Evolutionary conservation across 2,329 filamentous ascomycete species (phyloP), one percentile per base, ranked within the genome.

Genomic region (Trichophaea hybrida): DNA sequence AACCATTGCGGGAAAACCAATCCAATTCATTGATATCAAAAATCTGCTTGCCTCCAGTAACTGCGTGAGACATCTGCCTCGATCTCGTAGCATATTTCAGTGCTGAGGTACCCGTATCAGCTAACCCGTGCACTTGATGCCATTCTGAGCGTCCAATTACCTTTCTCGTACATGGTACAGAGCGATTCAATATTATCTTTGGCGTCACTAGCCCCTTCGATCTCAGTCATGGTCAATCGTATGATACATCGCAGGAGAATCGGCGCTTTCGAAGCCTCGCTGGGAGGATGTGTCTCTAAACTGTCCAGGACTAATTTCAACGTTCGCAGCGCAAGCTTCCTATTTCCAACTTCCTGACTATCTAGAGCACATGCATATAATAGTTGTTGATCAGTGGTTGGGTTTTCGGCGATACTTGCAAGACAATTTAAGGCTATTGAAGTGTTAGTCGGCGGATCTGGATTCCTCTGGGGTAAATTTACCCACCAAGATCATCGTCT

Each of bases 1-100:
- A 94, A 1, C 85, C 78, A 64, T 86, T 91, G 63, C 83, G 83
- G 40, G 83, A 84, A 69, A 94, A 90, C 88, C 88, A 94, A 65
- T 90, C 79, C 2, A 94, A 75, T 67, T 95, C 88, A 2, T 75
- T 70, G 0, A 77, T 60, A 0, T 77, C 79, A 68, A 89, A 88
- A 1, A 77, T 15, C 8, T n/a, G n/a, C n/a, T 5, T 40, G 33
- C 31, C 32, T 15, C 48, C 48, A 6, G 8, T 24, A 24, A 24
- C 48, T 17, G 31, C 38, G 38, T 50, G 46, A 7, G 48, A 24
- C 35, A 60, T 64, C 15, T 46, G 59, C 62, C 72, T 79, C 35
- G 72, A 71, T 6, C 74, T 75, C 15, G 73, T 67, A 44, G 67
- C 70, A 64, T 74, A 74, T 55, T 69, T 74, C 2, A 68, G 72